Base-by-base conservation (phyloP, 176 grass and related monocot species). In the Stipa capillata region DNA sequence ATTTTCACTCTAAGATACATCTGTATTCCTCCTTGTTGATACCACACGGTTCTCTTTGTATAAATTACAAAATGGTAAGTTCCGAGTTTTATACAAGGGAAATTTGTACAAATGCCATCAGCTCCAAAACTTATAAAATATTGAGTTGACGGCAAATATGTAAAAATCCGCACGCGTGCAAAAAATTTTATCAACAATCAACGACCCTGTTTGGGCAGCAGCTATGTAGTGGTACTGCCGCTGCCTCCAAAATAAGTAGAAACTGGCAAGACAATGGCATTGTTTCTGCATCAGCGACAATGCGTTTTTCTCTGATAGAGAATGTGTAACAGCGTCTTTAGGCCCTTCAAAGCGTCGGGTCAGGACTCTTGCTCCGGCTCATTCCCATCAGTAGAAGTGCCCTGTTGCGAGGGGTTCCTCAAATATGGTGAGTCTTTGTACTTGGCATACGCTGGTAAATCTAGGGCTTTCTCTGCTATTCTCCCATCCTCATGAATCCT, bases 401-500 rank as follows among this genome's bases (percentile, higher is more conserved):
- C 85, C 55, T 82, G 57, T 56, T 83, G 27, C 76, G 76, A 87
- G 65, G 80, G 45, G 56, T 63, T 89, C 83, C 40, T 89, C 53
- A 99, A 39, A 87, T 89, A 93, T 13, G 84, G 74, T 9, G 90
- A 89, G 29, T 93, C 92, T 74, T 89, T 95, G 64, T 87, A 95
- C 35, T 73, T 60, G 4, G 86, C 78, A 69, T 91, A 99, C 36
- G 87, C 48, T 2, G 90, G 96, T 48, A 95, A 83, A 59, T 95
- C 90, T 41, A 99, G 78, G 21, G 90, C 96, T 57, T 87, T 91
- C 64, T 92, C 86, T 66, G 92, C 90, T 61, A 98, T 94, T 87
- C 81, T 94, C 23, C 89, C 88, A 60, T 94, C 96, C 83, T 98
- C 92, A 2, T 87, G 92, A 85, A 98, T 98, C 78, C 96, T 89